A percentile compares a stretch with the other conserved stretches of the same genome.
Evolutionary conservation across 768 basidiomycete species (phyloP).

Genomic region (Guyanaporus albipodus): DNA sequence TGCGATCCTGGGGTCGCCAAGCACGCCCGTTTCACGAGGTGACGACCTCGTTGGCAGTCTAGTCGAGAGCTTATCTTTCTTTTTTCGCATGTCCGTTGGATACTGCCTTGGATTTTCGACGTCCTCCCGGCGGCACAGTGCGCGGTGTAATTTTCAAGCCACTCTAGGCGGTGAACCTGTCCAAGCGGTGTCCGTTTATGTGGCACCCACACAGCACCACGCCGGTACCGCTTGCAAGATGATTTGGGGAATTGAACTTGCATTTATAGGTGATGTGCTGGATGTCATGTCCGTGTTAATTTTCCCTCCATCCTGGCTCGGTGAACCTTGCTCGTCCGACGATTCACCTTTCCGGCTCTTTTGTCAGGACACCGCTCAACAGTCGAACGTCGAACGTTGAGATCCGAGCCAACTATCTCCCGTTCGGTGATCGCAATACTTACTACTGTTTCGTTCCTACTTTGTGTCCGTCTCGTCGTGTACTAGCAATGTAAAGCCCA

Average conservation of each 20-base stretch:
- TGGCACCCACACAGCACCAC: constrained; percentile 10
- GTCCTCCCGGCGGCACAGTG: neutral
- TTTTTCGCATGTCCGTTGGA: neutral
- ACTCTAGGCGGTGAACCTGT: constrained; percentile 3
- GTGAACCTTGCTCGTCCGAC: constrained; percentile 3
- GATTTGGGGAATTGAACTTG: constrained; percentile 15
- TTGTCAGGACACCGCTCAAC: too few species aligned
- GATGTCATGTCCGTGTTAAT: constrained; percentile 27
- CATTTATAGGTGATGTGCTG: constrained; percentile 19
- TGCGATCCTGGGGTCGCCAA: constrained; percentile 11
- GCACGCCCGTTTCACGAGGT: constrained; percentile 19
- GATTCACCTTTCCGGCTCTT: constrained; percentile 14
- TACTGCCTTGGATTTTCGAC: neutral
- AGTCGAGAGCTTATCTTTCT: neutral
- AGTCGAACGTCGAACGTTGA: too few species aligned
- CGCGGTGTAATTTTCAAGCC: constrained; percentile 4
- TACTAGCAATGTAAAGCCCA: neutral
- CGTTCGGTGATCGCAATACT: too few species aligned
- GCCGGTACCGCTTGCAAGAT: constrained; percentile 20
- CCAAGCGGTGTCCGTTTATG: neutral
- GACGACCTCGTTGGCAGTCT: constrained; percentile 5
- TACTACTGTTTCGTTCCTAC: too few species aligned
- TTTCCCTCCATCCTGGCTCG: neutral
- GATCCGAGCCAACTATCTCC: constrained; percentile 1
- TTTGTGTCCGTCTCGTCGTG: too few species aligned